phyloP scores from a whole-genome alignment of 2,329 filamentous ascomycete genomes.

The Fusarium acutatum region DNA sequence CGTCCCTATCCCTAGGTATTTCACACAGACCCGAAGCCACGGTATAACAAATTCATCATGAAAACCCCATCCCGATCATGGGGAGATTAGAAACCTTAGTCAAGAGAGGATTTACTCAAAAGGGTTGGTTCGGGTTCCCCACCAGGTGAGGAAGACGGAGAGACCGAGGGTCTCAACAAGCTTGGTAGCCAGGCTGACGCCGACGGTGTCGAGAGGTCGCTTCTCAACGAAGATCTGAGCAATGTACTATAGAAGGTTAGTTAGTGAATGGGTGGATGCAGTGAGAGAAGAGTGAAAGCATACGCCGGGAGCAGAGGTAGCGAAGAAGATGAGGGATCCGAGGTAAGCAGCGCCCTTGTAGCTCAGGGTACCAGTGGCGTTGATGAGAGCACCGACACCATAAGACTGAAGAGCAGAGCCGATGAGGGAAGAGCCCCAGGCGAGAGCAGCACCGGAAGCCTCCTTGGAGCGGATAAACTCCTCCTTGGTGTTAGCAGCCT shows the following conservation, averaged over 20 bases:
- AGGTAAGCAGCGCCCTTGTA: conserved; percentile 98
- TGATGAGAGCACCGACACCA: conserved; percentile 88
- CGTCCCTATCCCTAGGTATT: conserved; percentile 17
- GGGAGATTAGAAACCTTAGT: conserved; percentile 17
- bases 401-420: conserved; percentile 91
- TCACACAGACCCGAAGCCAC: conserved; percentile 27
- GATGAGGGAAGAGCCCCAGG: conserved; percentile 89
- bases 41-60: conserved; percentile 33
- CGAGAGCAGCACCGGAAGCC: conserved; percentile 83
- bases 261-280: not conserved
- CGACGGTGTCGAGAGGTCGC: conserved; percentile 88
- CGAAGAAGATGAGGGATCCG: conserved; percentile 89
- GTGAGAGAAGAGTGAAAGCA: conserved; percentile 36
- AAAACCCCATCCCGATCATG: conserved; percentile 15
- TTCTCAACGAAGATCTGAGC: conserved; percentile 90
- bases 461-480: conserved; percentile 96
- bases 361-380: conserved; percentile 91
- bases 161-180: conserved; percentile 93
- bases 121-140: conserved; percentile 94
- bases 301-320: conserved; percentile 87
- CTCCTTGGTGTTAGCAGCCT: conserved; percentile 92
- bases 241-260: conserved; percentile 70
- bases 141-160: conserved; percentile 93
- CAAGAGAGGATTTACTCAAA: conserved; percentile 70
- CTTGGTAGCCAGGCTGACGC: conserved; percentile 84